These are phyloP conservation scores for Gonium pectorale DNA, from an alignment of 139 green algal genomes.

Conservation along the genomic window DNA sequence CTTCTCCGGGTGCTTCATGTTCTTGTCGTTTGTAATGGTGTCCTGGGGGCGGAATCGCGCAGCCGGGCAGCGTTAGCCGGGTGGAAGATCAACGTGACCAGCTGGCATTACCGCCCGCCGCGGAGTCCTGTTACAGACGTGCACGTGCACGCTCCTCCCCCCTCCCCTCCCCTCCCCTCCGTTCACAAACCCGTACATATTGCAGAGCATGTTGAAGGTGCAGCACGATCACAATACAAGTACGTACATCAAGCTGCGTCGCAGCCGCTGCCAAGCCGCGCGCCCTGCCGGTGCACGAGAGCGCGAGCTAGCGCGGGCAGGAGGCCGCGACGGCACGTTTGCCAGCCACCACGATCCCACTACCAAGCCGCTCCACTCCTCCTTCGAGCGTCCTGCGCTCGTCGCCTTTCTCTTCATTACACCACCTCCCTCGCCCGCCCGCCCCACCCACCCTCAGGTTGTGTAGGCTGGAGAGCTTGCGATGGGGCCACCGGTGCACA, in stretches of 20 bases:
- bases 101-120: background rate
- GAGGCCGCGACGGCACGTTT: too few species aligned
- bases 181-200: too few species aligned
- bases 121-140: background rate
- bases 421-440: background rate
- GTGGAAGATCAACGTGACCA: background rate
- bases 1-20: conserved; percentile 34
- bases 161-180: too few species aligned
- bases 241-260: too few species aligned
- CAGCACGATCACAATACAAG: too few species aligned
- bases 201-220: too few species aligned
- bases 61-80: too few species aligned
- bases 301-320: background rate
- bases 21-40: conserved; percentile 27
- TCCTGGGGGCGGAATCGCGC: background rate
- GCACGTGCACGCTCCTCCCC: too few species aligned
- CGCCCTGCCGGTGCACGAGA: background rate
- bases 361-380: too few species aligned
- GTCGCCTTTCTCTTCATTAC: background rate
- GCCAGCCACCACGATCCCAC: too few species aligned
- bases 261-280: too few species aligned
- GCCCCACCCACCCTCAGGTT: conserved; percentile 21
- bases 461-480: conserved; percentile 26
- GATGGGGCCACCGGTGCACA: conserved; percentile 29
- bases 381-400: too few species aligned